Evolutionary conservation across 129 eudicot genomes (phyloP).

Genomic region (Apium graveolens): DNA sequence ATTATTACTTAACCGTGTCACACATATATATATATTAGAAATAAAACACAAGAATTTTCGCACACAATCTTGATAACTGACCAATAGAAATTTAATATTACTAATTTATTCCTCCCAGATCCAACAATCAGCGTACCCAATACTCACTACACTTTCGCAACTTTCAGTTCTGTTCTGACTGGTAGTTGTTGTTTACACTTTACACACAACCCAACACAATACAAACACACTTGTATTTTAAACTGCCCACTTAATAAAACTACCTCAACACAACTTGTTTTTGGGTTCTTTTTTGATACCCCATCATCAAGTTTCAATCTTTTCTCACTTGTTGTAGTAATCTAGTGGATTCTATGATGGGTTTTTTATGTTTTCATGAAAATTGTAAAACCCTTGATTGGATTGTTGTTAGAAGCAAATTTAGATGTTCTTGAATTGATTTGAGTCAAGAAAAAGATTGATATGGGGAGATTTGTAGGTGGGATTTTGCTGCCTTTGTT

Average conservation of each 20-base stretch:
- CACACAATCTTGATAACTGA: not conserved
- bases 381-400: constrained; percentile 4
- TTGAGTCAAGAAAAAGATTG: constrained; percentile 19
- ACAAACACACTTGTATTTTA: not conserved
- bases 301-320: not conserved
- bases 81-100: not conserved
- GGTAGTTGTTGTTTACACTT: not conserved
- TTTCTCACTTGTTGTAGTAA: not conserved
- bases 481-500: constrained; percentile 72
- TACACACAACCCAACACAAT: not conserved
- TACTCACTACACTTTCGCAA: not conserved
- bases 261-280: not conserved
- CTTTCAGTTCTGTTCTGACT: constrained; percentile 6
- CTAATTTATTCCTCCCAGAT: not conserved
- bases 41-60: no score
- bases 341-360: not conserved
- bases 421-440: constrained; percentile 26
- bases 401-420: not conserved
- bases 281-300: not conserved
- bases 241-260: not conserved
- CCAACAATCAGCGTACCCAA: not conserved
- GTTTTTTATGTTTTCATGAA: constrained; percentile 10
- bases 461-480: constrained; percentile 58
- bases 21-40: no score
- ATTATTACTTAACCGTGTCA: no score